Base-by-base conservation (phyloP, 2,329 filamentous ascomycete species). In the Zopfia rhizophila region DNA sequence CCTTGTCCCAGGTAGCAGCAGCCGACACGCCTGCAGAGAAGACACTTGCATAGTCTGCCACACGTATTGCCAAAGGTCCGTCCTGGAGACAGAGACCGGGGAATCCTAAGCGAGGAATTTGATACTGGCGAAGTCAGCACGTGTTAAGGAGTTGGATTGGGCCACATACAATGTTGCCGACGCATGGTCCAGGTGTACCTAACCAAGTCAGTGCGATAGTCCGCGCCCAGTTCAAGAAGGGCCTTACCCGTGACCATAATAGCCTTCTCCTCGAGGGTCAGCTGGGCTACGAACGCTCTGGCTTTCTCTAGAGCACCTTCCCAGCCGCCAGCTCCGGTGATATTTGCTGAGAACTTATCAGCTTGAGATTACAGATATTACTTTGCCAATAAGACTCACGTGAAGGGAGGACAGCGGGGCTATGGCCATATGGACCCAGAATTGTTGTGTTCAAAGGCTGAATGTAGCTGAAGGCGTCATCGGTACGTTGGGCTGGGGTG, bases 171-270 rank as follows among this genome's bases (percentile, higher is more conserved):
- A 86, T 87, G 60, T 14, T 12, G 8, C 8, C 62, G 22, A 86
- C 84, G 54, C 89, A 93, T 8, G 64, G 63, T 14, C 65, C 66
- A 22, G 58, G 56, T n/a, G n/a, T n/a, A n/a, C n/a, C n/a, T n/a
- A n/a, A n/a, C n/a, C n/a, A n/a, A n/a, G n/a, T n/a, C n/a, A n/a
- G n/a, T n/a, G n/a, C n/a, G n/a, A n/a, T n/a, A n/a, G n/a, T n/a
- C n/a, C n/a, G n/a, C n/a, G n/a, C n/a, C 7, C 30, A 17, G 3
- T 72, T 86, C 87, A 89, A 89, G 48, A 76, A 85, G 27, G 83
- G 77, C 2, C 86, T 88, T 84, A 4, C 87, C 64, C 21, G 65
- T 66, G 24, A 68, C 63, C 32, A 62, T 60, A 50, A 65, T 66
- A 14, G 68, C 57, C 38, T 75, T 75, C 42, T 75, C 72, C 21